Evolutionary conservation across 805 yeast genomes (phyloP), one percentile per base, ranked within the genome.

Genomic region (Cyberlindnera mycetangii): DNA sequence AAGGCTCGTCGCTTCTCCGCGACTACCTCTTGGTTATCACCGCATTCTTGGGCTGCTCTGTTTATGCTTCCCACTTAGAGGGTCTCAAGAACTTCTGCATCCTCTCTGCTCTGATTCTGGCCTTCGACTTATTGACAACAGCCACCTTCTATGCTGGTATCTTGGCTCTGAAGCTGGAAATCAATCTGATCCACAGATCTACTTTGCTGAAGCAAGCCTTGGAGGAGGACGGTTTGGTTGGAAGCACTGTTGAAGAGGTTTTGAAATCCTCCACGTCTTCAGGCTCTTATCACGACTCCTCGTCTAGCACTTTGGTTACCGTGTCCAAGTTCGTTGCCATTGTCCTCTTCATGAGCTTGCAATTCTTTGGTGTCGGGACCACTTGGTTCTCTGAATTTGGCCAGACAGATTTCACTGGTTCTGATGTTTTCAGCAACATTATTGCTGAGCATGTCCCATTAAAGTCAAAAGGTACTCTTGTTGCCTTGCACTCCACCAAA

Each of bases 211-310:
- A 84, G 60, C 81, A 79, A 50, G 89, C 87, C 22, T 72, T 92
- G 51, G 93, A 90, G 69, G 99, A 92, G 62, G 99, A 92, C 59
- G 98, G 99, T 20, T 78, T 92, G 27, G 75, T 85, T 35, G 78
- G 80, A 32, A 64, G 70, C 37, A 85, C 85, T 27, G 97, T 97
- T 10, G 81, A 78, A 51, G 74, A 80, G 31, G 90, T 89, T 28
- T 80, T 52, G 51, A 43, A 62, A 58, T 53, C 55, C 12, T 49
- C 44, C 18, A 37, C 27, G n/a, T 52, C 48, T 44, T 19, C 55
- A n/a, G 57, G 62, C 17, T 64, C 59, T 30, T 45, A 52, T 57
- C 32, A 52, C 49, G 54, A 52, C 59, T 39, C 70, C 61, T 46
- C 64, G 50, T 53, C 76, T 52, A 66, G 70, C 50, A 65, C 71